Evolutionary conservation across 1,139 yeast genomes (phyloP).

Genomic region (Magnusiomyces paraingens): DNA sequence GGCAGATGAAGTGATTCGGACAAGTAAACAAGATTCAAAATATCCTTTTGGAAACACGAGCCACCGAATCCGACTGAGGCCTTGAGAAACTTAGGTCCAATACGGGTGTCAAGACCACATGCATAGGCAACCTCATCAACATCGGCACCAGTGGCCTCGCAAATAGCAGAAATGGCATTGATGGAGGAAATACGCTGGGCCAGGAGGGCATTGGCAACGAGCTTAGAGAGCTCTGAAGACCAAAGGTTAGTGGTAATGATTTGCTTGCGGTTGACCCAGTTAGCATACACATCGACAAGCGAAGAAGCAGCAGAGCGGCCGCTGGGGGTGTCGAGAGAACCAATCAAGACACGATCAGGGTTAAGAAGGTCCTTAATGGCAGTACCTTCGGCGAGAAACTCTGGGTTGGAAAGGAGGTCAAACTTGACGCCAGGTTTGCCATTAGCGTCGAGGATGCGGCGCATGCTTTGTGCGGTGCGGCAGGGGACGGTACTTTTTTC

Average conservation of each 20-base stretch:
- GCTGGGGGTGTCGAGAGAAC: constrained; percentile 24
- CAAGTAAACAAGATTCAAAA: constrained; percentile 27
- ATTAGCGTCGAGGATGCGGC: constrained; percentile 26
- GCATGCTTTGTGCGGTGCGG: constrained; percentile 27
- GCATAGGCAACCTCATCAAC: constrained; percentile 29
- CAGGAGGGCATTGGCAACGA: constrained; percentile 29
- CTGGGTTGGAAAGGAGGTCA: constrained; percentile 27
- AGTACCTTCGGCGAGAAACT: constrained; percentile 28
- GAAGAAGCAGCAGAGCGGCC: constrained; percentile 27
- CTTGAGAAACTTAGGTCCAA: constrained; percentile 27
- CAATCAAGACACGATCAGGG: constrained; percentile 29
- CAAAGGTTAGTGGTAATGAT: constrained; percentile 28
- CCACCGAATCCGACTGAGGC: constrained; percentile 30
- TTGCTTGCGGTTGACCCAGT: constrained; percentile 27
- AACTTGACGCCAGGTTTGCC: constrained; percentile 26
- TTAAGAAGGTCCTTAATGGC: constrained; percentile 25
- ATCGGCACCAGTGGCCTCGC: constrained; percentile 30
- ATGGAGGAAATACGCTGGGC: constrained; percentile 30
- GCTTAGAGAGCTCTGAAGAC: constrained; percentile 29
- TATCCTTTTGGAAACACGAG: constrained; percentile 28
- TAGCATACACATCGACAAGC: constrained; percentile 25
- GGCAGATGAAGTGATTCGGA: constrained; percentile 29
- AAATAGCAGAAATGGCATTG: constrained; percentile 28
- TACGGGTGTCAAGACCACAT: constrained; percentile 28
- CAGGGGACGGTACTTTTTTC: constrained; percentile 30